Conservation (phyloP, 2,329 filamentous ascomycete species). For the Rutstroemia sydowiana region DNA sequence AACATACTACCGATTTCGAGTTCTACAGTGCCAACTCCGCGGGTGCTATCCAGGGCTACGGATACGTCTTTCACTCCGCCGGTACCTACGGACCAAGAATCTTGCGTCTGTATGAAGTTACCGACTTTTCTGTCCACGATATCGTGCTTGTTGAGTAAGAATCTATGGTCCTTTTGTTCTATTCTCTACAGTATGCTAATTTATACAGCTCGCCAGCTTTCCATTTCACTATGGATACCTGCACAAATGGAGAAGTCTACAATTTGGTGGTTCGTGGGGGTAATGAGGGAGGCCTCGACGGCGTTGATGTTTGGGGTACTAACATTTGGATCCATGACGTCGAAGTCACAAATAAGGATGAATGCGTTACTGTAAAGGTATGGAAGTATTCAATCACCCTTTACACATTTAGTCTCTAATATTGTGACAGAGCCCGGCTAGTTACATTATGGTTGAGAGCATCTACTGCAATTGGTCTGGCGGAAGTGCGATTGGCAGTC, state of each 20-base stretch:
- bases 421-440: constrained; percentile 41
- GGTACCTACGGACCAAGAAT: constrained; percentile 18
- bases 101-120: constrained; percentile 17
- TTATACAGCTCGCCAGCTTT: constrained; percentile 15
- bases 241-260: constrained; percentile 45
- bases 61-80: constrained; percentile 39
- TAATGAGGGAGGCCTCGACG: constrained; percentile 46
- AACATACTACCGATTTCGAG: constrained; percentile 44
- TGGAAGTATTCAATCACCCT: background rate
- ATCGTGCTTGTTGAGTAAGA: constrained; percentile 21
- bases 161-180: background rate
- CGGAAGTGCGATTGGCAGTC: constrained; percentile 50
- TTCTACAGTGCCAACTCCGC: constrained; percentile 43
- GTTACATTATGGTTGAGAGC: constrained; percentile 50
- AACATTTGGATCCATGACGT: constrained; percentile 54
- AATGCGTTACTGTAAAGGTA: constrained; percentile 50
- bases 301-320: constrained; percentile 45
- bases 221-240: constrained; percentile 44
- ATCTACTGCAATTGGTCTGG: constrained; percentile 58
- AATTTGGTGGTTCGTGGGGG: constrained; percentile 48
- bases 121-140: constrained; percentile 21
- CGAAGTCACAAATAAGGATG: constrained; percentile 55
- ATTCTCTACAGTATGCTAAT: background rate
- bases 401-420: background rate
- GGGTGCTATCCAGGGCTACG: constrained; percentile 46